These are phyloP conservation scores for Solanum pinnatisectum DNA, from an alignment of 257 asterid genomes.

Conservation along the genomic window DNA sequence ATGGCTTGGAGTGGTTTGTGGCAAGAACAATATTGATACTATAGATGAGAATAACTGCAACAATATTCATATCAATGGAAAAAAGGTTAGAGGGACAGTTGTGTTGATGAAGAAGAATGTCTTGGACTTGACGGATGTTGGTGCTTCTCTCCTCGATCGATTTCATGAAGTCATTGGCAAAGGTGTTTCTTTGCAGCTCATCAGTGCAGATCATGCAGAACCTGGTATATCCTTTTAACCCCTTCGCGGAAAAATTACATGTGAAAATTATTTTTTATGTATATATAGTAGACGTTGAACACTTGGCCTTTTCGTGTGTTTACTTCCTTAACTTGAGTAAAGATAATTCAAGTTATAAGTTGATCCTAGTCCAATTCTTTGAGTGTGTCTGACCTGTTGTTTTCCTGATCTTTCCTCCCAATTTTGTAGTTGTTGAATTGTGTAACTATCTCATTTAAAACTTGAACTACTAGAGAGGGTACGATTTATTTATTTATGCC, in stretches of 20 bases:
- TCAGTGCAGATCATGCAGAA: conserved; percentile 37
- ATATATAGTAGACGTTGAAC: neutral
- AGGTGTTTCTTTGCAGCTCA: conserved; percentile 58
- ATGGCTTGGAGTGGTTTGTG: neutral
- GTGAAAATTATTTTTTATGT: neutral
- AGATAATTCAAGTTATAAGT: neutral
- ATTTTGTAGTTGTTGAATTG: neutral
- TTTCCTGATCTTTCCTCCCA: neutral
- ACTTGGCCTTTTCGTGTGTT: neutral
- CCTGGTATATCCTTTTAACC: conserved; percentile 19
- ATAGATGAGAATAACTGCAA: neutral
- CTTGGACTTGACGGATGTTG: conserved; percentile 37
- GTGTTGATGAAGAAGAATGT: conserved; percentile 62
- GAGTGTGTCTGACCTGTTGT: neutral
- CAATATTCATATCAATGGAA: neutral
- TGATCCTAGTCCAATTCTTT: neutral
- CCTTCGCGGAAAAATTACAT: too few relatives aligned
- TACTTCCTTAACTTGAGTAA: neutral
- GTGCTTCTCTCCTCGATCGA: conserved; percentile 48
- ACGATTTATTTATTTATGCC: neutral
- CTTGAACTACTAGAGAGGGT: neutral
- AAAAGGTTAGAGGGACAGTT: conserved; percentile 46
- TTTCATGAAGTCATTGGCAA: conserved; percentile 44
- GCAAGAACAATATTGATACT: neutral
- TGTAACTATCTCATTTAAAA: neutral